phyloP scores from a whole-genome alignment of 352 stramenopile genomes.

The Phytophthora brassicae region DNA sequence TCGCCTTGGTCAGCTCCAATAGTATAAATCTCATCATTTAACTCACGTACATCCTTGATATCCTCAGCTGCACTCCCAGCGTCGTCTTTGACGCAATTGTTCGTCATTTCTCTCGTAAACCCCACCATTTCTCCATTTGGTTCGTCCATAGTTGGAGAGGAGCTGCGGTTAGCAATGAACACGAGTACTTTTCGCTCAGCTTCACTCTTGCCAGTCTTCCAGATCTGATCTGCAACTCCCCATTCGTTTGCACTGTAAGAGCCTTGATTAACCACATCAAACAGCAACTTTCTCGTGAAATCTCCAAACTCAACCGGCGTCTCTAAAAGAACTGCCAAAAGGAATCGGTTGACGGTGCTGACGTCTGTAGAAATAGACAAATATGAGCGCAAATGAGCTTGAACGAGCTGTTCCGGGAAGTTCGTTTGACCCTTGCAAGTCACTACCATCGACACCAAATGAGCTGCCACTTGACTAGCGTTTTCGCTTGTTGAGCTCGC shows the following conservation, averaged over 20 bases:
- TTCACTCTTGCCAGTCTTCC: conserved; percentile 36
- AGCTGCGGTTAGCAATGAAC: conserved; percentile 24
- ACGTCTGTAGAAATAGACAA: conserved; percentile 25
- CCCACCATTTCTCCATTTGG: conserved; percentile 27
- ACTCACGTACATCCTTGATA: background rate
- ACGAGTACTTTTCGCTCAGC: conserved; percentile 34
- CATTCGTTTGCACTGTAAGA: conserved; percentile 7
- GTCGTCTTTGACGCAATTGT: background rate
- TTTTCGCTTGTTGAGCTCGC: conserved; percentile 24
- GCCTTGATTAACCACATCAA: conserved; percentile 22
- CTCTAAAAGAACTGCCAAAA: conserved; percentile 53
- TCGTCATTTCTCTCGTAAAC: conserved; percentile 18
- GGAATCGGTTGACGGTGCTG: conserved; percentile 25
- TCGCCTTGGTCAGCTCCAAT: background rate
- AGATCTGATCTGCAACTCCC: conserved; percentile 30
- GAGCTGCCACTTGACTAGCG: conserved; percentile 41
- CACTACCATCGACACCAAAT: conserved; percentile 67
- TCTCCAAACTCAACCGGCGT: conserved; percentile 55
- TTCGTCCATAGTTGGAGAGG: conserved; percentile 24
- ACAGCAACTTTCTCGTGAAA: conserved; percentile 47
- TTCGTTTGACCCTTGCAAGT: conserved; percentile 50
- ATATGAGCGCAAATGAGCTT: conserved; percentile 58
- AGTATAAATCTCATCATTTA: background rate
- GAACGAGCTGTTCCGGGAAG: conserved; percentile 68
- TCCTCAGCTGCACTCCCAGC: background rate